Conservation (phyloP, 768 basidiomycete species). For the Punctularia strigosozonata region DNA sequence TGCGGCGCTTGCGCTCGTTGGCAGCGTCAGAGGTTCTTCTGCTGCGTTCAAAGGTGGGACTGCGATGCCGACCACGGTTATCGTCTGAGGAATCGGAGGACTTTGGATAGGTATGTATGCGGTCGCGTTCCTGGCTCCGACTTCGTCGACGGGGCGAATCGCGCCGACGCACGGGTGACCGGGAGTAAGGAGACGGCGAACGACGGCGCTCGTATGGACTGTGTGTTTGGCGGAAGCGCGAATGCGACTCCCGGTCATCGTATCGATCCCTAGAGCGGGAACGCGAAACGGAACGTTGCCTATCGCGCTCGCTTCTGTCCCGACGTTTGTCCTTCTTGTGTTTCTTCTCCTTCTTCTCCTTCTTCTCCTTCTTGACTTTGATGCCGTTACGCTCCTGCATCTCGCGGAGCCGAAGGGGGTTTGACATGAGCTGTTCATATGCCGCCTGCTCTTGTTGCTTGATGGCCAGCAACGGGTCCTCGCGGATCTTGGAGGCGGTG, state of each 20-base stretch:
- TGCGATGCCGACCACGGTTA: conserved; percentile 12
- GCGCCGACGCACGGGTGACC: conserved; percentile 7
- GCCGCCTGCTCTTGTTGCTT: conserved; percentile 96
- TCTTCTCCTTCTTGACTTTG: conserved; percentile 66
- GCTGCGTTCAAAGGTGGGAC: conserved; percentile 15
- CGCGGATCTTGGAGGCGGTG: conserved; percentile 85
- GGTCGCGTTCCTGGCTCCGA: conserved; percentile 15
- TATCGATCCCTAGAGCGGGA: conserved; percentile 20
- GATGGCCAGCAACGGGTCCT: conserved; percentile 94
- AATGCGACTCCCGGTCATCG: no score
- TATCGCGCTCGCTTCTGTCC: conserved; percentile 17
- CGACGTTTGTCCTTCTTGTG: conserved; percentile 27
- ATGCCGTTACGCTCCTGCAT: conserved; percentile 77
- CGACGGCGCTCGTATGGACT: conserved; percentile 35
- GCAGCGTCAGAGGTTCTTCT: conserved; percentile 15
- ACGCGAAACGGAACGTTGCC: conserved; percentile 13
- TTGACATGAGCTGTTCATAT: conserved; percentile 74
- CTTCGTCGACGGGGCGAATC: conserved; percentile 2
- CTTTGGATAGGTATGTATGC: conserved; percentile 30
- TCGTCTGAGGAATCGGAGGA: conserved; percentile 43
- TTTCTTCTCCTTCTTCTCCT: conserved; percentile 49
- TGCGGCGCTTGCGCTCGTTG: conserved; percentile 26
- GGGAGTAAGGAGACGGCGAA: conserved; percentile 25
- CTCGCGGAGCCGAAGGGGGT: conserved; percentile 74
- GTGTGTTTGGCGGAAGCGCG: conserved; percentile 25